Evolutionary conservation across 179 eudicot species (phyloP), one percentile per base, ranked within the genome.

Genomic region (Spinacia oleracea): DNA sequence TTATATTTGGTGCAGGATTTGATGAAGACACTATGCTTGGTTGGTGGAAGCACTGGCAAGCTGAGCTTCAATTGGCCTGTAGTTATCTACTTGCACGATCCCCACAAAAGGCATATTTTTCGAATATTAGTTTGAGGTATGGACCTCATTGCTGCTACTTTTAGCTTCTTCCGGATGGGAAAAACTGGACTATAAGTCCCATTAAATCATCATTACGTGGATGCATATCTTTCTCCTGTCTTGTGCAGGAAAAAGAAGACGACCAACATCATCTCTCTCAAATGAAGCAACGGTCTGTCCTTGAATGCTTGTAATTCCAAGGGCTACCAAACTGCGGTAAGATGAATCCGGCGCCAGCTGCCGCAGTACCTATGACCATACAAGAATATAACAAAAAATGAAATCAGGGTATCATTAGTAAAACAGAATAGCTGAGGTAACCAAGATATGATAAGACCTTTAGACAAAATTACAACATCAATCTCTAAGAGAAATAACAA

Each of bases 281-380:
- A 95, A 95, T 46, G 98, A 87, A 75, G 98, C 93, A 73, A 95
- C 98, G 76, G 97, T 91, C 78, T 89, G 71, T 72, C 98, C 98
- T 78, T 96, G 99, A 74, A 96, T 80, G 81, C 99, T 80, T 66
- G 97, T 96, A 74, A 96, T 83, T 46, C 99, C 99, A 68, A 96
- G 95, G 43, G 94, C 94, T 65, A 89, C 98, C 50, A 96, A 84
- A 82, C 88, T 88, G 55, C 94, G 99, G 73, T 91, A 93, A 74
- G 97, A 90, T 76, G 85, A 81, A 78, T 96, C 97, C 21, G 93
- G 99, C 53, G 98, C 99, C 74, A 96, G 89, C 89, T 96, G 99
- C 84, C 99, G 88, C 84, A 96, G 79, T 74, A 96, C 96, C 99
- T 96, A 83, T 34, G 83, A 75, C 50, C 78, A 65, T 55, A 40